Base-by-base conservation (phyloP, 1,139 yeast species). In the Ogataea hybrid region DNA sequence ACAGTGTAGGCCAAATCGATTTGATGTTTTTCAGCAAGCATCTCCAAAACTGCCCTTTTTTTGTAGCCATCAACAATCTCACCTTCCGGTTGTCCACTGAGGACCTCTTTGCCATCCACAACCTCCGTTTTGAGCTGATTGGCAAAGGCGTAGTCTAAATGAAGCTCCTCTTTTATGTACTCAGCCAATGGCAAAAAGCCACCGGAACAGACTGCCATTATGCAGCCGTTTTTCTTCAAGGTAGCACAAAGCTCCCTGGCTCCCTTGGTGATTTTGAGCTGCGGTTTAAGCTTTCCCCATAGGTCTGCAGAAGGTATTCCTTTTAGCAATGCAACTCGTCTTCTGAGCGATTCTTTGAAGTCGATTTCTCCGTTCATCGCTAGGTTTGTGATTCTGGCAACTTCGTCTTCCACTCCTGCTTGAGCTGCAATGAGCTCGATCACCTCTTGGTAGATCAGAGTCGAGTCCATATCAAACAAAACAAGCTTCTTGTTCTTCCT, bases 351-450 rank as follows among this genome's bases (percentile, higher is more conserved):
- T 55, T 85, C 86, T 50, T 79, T 81, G 68, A 94, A 94, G 61
- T 94, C 97, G 18, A 94, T 70, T 58, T 92, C 96, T 21, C 97
- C 97, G 56, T 90, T 89, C 99, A 94, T 94, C 28, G 98, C 98
- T 31, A 90, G 73, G 34, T 85, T 89, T 4, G 99, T 94, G 58
- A 94, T 90, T 41, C 74, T 78, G 5, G 85, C 81, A 11, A 87
- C 95, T 59, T 83, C 69, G 2, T 71, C 77, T 54, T 86, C 94
- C 22, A 86, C 89, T 48, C 74, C 72, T n/a, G 92, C 95, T 53
- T 82, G 80, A 0, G 84, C 88, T 3, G 98, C 98, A 52, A 94
- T 90, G 59, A 92, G 68, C 61, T 94, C 99, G 53, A 92, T 92
- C 36, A 92, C 97, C 65, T 94, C 99, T 65, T 94, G 97, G 63